A percentile compares a stretch with the other conserved stretches of the same genome.
Evolutionary conservation across 768 basidiomycete genomes (phyloP).

Genomic region (Boletus edulis): DNA sequence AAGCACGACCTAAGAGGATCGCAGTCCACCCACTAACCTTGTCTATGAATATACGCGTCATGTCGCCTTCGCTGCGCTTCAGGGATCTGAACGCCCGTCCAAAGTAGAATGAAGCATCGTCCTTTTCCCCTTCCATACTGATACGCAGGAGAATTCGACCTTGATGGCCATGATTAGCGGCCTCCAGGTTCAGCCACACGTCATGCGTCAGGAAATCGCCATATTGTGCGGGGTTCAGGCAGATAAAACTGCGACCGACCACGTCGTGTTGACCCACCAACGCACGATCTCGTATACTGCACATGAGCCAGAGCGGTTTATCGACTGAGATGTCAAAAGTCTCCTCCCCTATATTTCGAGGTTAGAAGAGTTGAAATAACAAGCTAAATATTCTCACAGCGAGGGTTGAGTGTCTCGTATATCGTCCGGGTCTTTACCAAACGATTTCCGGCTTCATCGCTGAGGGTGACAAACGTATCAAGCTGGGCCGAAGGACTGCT

Average conservation of each 20-base stretch:
- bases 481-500: conserved; percentile 74
- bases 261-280: conserved; percentile 91
- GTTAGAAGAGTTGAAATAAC: conserved; percentile 4
- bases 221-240: conserved; percentile 85
- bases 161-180: conserved; percentile 39
- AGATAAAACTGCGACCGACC: conserved; percentile 88
- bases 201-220: conserved; percentile 90
- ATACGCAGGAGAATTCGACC: conserved; percentile 85
- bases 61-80: conserved; percentile 91
- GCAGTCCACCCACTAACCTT: conserved; percentile 54
- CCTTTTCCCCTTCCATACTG: conserved; percentile 99
- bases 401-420: conserved; percentile 85
- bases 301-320: conserved; percentile 95
- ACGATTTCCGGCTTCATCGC: conserved; percentile 86
- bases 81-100: conserved; percentile 92
- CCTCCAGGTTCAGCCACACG: conserved; percentile 88
- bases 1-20: neutral
- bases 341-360: conserved; percentile 75
- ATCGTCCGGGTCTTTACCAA: conserved; percentile 95
- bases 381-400: conserved; percentile 59
- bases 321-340: conserved; percentile 94
- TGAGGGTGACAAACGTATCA: conserved; percentile 92
- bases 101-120: conserved; percentile 97
- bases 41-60: conserved; percentile 95
- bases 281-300: conserved; percentile 88